phyloP scores from a whole-genome alignment of 768 basidiomycete genomes.

The Leucosporidium creatinivorum region DNA sequence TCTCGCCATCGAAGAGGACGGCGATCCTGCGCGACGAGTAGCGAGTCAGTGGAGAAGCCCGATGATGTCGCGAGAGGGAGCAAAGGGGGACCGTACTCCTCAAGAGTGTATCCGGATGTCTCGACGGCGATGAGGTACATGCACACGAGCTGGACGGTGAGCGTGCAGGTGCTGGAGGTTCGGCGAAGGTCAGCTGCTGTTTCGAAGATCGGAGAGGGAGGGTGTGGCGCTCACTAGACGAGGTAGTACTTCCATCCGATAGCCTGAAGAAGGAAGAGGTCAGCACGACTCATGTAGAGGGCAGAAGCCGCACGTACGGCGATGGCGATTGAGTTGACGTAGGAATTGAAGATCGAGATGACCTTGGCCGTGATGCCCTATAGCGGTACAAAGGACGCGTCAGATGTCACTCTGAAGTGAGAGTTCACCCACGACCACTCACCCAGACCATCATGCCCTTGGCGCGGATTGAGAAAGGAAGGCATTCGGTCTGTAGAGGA shows the following conservation, averaged over 20 bases:
- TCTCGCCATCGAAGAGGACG: slow-evolving; percentile 3
- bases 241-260: too few species aligned
- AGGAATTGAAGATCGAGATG: slow-evolving; percentile 7
- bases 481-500: slow-evolving; percentile 38
- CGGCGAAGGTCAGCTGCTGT: too few species aligned
- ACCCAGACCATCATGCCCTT: slow-evolving; percentile 37
- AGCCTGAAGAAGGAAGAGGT: too few species aligned
- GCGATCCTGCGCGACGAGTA: not conserved
- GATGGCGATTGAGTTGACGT: slow-evolving; percentile 7
- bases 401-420: too few species aligned
- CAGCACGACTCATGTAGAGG: too few species aligned
- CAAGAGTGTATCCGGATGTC: slow-evolving; percentile 13
- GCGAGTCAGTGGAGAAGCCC: not conserved
- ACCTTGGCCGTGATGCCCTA: slow-evolving; percentile 4
- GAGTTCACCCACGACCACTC: too few species aligned
- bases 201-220: too few species aligned
- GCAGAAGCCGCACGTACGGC: too few species aligned
- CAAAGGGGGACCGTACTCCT: not conserved
- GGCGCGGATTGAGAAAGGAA: slow-evolving; percentile 42
- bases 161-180: not conserved
- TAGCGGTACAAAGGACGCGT: not conserved
- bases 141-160: not conserved
- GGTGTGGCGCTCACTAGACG: too few species aligned
- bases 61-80: not conserved
- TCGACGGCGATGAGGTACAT: slow-evolving; percentile 26